Conservation (phyloP, 2,329 filamentous ascomycete species). For the Monosporascus ibericus region DNA sequence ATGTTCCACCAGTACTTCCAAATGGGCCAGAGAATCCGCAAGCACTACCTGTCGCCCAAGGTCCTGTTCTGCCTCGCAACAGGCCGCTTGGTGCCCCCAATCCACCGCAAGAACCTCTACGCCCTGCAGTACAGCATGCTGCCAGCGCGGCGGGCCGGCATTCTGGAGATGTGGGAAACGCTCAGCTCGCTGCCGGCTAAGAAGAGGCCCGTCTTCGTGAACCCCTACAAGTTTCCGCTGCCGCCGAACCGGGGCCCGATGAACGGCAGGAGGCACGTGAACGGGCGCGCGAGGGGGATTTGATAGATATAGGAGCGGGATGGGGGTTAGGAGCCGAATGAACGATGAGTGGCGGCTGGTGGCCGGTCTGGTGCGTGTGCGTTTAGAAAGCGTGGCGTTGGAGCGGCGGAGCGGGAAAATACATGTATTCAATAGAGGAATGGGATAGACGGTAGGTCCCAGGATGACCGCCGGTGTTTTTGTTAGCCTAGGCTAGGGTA, state of each 20-base stretch:
- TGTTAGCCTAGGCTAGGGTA: too few species aligned
- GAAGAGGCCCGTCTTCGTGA: constrained; percentile 34
- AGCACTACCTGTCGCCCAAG: constrained; percentile 86
- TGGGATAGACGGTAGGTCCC: too few species aligned
- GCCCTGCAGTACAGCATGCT: constrained; percentile 98
- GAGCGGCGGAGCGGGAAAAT: too few species aligned
- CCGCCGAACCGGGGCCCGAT: constrained; percentile 2
- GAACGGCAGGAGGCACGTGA: constrained; percentile 16
- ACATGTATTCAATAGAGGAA: too few species aligned
- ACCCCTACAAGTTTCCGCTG: constrained; percentile 15
- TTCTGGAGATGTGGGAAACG: constrained; percentile 79
- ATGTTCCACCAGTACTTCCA: constrained; percentile 99
- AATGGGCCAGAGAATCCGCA: constrained; percentile 83
- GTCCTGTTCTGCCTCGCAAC: constrained; percentile 85
- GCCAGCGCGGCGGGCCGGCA: constrained; percentile 70
- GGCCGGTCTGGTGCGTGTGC: too few species aligned
- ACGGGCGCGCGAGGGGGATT: constrained; percentile 18
- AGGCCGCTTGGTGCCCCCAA: constrained; percentile 88
- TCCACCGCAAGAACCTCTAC: constrained; percentile 91
- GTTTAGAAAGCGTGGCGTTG: too few species aligned
- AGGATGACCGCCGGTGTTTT: too few species aligned
- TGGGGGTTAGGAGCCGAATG: too few species aligned
- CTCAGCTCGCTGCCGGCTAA: constrained; percentile 47
- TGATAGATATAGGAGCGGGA: not conserved
- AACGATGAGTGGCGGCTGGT: too few species aligned